A percentile compares a stretch with the other conserved stretches of the same genome.
These are phyloP conservation scores for Lolium rigidum DNA, from an alignment of 176 grass and related monocot genomes.

Conservation along the genomic window DNA sequence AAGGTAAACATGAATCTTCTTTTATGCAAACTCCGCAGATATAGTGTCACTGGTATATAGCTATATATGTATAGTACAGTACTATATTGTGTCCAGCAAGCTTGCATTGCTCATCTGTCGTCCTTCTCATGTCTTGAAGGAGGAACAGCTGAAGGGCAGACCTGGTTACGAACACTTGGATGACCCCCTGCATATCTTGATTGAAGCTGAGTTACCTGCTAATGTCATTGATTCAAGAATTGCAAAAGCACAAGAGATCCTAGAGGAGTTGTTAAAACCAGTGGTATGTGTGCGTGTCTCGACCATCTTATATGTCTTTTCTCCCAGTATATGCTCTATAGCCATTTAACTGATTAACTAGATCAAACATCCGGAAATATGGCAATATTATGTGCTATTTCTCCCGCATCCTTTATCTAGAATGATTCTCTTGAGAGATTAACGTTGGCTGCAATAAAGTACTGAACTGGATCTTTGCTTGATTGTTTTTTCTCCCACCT, in stretches of 20 bases:
- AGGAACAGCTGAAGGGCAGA: slow-evolving; percentile 93
- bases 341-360: not conserved
- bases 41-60: not conserved
- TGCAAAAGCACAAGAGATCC: slow-evolving; percentile 89
- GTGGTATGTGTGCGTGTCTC: slow-evolving; percentile 60
- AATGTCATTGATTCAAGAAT: slow-evolving; percentile 85
- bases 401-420: not conserved
- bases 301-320: slow-evolving; percentile 14
- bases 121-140: slow-evolving; percentile 64
- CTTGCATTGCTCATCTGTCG: slow-evolving; percentile 26
- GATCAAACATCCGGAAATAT: not conserved
- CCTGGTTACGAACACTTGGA: slow-evolving; percentile 92
- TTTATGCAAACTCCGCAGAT: slow-evolving; percentile 27
- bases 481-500: not conserved
- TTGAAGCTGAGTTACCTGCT: slow-evolving; percentile 93
- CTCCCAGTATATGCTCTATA: not conserved
- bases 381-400: not conserved
- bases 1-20: slow-evolving; percentile 61
- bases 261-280: slow-evolving; percentile 94
- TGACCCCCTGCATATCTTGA: slow-evolving; percentile 94
- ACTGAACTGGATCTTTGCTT: not conserved
- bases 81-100: not conserved
- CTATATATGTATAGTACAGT: slow-evolving; percentile 11
- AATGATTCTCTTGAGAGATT: not conserved
- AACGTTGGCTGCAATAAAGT: not conserved